Evolutionary conservation across 805 yeast genomes (phyloP).

Genomic region (Ogataea neopini): DNA sequence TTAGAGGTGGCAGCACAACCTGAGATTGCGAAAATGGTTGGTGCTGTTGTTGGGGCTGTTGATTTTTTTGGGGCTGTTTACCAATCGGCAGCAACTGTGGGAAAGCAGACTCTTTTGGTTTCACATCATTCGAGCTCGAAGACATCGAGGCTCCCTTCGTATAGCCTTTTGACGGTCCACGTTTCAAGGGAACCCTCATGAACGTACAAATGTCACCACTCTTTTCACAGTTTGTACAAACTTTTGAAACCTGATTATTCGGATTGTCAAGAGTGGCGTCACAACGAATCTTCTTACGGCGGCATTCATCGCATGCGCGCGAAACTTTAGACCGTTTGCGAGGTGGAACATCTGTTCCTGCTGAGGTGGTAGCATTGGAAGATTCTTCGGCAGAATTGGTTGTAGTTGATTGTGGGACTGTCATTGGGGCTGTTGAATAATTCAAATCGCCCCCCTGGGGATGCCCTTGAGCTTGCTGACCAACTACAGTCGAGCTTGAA

Average conservation of each 20-base stretch:
- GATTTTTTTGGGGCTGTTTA: slow-evolving; percentile 11
- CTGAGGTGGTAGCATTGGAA: background rate
- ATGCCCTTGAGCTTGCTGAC: background rate
- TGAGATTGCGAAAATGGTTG: slow-evolving; percentile 13
- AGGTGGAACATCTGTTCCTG: slow-evolving; percentile 23
- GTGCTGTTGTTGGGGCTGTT: slow-evolving; percentile 10
- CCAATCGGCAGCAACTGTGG: slow-evolving; percentile 17
- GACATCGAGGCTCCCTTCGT: slow-evolving; percentile 27
- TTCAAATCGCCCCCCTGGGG: background rate
- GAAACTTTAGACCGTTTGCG: slow-evolving; percentile 73
- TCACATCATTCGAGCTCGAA: slow-evolving; percentile 40
- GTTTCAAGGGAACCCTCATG: slow-evolving; percentile 68
- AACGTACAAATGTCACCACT: slow-evolving; percentile 64
- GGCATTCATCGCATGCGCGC: slow-evolving; percentile 79
- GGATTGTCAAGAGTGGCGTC: slow-evolving; percentile 54
- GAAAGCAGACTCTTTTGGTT: background rate
- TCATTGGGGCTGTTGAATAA: background rate
- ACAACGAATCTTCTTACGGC: slow-evolving; percentile 72
- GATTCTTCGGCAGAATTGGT: background rate
- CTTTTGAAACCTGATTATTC: slow-evolving; percentile 47
- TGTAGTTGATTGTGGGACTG: background rate
- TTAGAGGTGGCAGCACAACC: slow-evolving; percentile 30
- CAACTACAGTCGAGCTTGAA: background rate
- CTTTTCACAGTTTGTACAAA: slow-evolving; percentile 64
- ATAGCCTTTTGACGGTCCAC: slow-evolving; percentile 81